phyloP scores from a whole-genome alignment of 495 filamentous ascomycete species.

The Daldinia childiae region DNA sequence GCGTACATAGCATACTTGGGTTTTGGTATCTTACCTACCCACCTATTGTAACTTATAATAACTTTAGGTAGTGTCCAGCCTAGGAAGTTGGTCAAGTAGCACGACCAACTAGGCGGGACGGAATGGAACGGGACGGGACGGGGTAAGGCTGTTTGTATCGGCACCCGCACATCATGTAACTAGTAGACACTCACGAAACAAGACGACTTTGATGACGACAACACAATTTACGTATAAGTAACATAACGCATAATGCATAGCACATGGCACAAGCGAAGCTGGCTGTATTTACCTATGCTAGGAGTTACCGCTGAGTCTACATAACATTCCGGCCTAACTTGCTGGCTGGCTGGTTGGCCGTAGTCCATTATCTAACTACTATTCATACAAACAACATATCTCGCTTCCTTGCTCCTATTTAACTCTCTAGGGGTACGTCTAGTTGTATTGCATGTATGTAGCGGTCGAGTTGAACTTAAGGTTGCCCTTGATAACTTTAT shows the following conservation, averaged over 20 bases:
- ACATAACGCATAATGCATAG: background rate
- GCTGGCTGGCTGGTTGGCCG: background rate
- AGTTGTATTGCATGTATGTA: conserved; percentile 99
- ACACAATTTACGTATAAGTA: background rate
- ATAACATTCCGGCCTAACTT: conserved; percentile 12
- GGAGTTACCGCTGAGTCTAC: conserved; percentile 2
- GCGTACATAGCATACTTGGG: background rate
- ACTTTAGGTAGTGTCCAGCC: too few relatives aligned
- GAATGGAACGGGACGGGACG: background rate
- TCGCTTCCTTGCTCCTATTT: background rate
- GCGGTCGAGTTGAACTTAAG: conserved; percentile 99
- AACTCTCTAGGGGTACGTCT: conserved; percentile 38
- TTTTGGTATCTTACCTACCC: background rate
- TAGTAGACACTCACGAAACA: conserved; percentile 1
- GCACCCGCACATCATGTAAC: background rate
- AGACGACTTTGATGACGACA: conserved; percentile 7
- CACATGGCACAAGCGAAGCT: conserved; percentile 15
- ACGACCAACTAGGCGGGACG: background rate
- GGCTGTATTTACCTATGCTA: conserved; percentile 15
- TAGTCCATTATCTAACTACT: conserved; percentile 40
- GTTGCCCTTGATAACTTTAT: conserved; percentile 99
- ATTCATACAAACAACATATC: conserved; percentile 35
- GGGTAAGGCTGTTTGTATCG: background rate
- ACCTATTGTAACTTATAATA: background rate
- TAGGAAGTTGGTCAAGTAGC: background rate